Evolutionary conservation across 495 filamentous ascomycete species (phyloP).

Genomic region (Xylaria intraflava): DNA sequence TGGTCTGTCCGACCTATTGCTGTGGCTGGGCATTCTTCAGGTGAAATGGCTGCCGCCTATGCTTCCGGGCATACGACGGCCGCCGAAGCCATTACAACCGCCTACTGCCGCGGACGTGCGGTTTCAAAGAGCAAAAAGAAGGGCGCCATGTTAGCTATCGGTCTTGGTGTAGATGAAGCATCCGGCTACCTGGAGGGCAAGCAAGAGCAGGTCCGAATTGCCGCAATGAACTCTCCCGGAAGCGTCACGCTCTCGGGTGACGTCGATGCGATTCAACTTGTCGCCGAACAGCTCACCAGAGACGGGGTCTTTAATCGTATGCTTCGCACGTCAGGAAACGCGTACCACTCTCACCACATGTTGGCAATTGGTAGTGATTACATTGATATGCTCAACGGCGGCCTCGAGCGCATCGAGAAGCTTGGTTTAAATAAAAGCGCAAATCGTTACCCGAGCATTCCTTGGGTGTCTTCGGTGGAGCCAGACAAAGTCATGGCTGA

Average conservation of each 20-base stretch:
- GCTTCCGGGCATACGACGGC: constrained; percentile 16
- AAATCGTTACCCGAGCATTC: background rate
- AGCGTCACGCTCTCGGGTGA: constrained; percentile 30
- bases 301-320: constrained; percentile 33
- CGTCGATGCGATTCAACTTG: constrained; percentile 25
- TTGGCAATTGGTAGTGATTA: constrained; percentile 33
- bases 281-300: constrained; percentile 44
- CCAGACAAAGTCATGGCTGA: background rate
- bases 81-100: constrained; percentile 16
- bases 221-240: constrained; percentile 32
- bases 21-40: constrained; percentile 30
- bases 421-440: background rate
- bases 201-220: constrained; percentile 16
- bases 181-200: background rate
- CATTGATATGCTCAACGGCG: background rate
- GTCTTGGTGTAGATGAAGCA: constrained; percentile 23
- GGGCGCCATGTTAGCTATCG: constrained; percentile 33
- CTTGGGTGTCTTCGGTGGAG: constrained; percentile 13
- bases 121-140: constrained; percentile 14
- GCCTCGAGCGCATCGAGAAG: background rate
- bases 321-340: constrained; percentile 34
- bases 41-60: constrained; percentile 35
- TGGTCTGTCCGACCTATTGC: constrained; percentile 37
- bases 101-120: constrained; percentile 24
- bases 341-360: constrained; percentile 61